Conservation (phyloP, 2,329 filamentous ascomycete species). For the Trichoderma pleuroti region DNA sequence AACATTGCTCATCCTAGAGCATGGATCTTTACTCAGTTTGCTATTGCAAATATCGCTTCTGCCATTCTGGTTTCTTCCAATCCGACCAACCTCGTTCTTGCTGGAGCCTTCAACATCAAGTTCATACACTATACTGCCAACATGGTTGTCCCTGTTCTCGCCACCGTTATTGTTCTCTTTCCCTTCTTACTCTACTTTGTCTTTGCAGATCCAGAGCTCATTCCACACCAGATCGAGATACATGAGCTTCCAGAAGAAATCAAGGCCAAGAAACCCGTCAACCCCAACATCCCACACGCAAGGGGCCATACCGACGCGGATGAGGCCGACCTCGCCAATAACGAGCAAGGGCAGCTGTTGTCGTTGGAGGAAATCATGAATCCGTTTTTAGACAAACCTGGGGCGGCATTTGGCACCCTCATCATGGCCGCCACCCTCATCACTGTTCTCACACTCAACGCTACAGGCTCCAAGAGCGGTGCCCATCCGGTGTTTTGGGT, state of each 20-base stretch:
- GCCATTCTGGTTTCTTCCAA: conserved; percentile 76
- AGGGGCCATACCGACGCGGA: conserved; percentile 53
- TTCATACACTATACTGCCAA: conserved; percentile 75
- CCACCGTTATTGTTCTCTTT: conserved; percentile 65
- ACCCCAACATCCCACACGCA: conserved; percentile 68
- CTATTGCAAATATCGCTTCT: conserved; percentile 69
- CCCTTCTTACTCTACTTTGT: conserved; percentile 68
- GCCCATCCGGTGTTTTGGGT: conserved; percentile 63
- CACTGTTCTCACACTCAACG: conserved; percentile 63
- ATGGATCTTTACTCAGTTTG: conserved; percentile 71
- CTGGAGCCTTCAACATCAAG: conserved; percentile 67
- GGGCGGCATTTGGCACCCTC: conserved; percentile 60
- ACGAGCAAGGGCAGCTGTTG: conserved; percentile 52
- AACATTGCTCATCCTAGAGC: conserved; percentile 69
- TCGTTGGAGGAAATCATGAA: conserved; percentile 73
- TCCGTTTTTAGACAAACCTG: conserved; percentile 65
- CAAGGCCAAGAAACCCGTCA: conserved; percentile 56
- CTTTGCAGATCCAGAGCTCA: conserved; percentile 60
- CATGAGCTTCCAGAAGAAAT: conserved; percentile 61
- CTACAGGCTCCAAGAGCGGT: conserved; percentile 47
- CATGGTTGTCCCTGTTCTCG: conserved; percentile 68
- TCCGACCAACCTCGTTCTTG: conserved; percentile 71
- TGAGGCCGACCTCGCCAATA: conserved; percentile 42
- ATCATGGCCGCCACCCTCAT: conserved; percentile 67
- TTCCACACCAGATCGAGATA: conserved; percentile 64